Percentiles rank a stretch among this genome's conserved stretches.
phyloP scores from a whole-genome alignment of 2,329 filamentous ascomycete species.

The Colletotrichum karsti region DNA sequence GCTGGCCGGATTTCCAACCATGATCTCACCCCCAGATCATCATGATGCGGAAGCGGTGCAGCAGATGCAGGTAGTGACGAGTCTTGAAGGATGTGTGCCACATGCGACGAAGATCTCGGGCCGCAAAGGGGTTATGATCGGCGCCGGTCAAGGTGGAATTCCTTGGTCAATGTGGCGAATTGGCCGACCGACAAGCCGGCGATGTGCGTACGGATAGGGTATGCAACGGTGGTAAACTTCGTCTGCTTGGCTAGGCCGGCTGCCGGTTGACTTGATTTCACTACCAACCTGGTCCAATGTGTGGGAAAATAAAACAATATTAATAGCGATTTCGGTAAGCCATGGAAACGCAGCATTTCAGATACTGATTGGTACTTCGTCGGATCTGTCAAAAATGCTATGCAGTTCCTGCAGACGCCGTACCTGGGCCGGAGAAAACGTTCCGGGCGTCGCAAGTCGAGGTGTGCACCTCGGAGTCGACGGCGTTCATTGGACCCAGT shows the following conservation, averaged over 20 bases:
- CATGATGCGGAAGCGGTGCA: slow-evolving; percentile 2
- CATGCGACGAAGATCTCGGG: slow-evolving; percentile 10
- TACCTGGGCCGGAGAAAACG: slow-evolving; percentile 9
- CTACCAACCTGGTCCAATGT: no score
- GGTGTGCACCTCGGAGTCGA: not conserved
- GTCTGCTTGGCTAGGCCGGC: no score
- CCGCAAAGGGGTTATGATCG: slow-evolving; percentile 20
- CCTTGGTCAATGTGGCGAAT: slow-evolving; percentile 11
- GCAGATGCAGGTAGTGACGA: slow-evolving; percentile 7
- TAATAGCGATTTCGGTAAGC: no score
- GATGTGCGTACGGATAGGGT: not conserved
- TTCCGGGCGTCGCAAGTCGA: slow-evolving; percentile 8
- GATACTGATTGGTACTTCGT: no score
- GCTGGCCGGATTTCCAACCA: not conserved
- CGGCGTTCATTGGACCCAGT: not conserved
- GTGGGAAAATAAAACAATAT: no score
- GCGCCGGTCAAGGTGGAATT: slow-evolving; percentile 8
- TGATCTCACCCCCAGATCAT: slow-evolving; percentile 21
- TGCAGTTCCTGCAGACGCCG: not conserved
- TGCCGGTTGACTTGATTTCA: no score
- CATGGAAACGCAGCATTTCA: no score
- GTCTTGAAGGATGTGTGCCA: not conserved
- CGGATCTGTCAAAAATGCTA: no score
- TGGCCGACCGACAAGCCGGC: slow-evolving; percentile 12
- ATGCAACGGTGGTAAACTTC: not conserved